Evolutionary conservation across 352 stramenopile genomes (phyloP), one percentile per base, ranked within the genome.

Genomic region (Globisporangium paddicum): DNA sequence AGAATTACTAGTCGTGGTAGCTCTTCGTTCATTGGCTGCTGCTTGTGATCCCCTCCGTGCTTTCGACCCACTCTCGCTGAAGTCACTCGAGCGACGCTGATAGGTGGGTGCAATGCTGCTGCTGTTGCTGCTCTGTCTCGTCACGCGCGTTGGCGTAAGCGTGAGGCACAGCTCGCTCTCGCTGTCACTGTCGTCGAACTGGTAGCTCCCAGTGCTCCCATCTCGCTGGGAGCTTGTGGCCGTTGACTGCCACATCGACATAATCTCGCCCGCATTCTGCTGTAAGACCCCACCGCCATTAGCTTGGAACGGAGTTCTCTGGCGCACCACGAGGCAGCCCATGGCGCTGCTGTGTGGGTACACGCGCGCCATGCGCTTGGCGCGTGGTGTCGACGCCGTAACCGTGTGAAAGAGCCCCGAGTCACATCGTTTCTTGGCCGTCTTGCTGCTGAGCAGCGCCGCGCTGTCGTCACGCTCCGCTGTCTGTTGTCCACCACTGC

Each of bases 341-440:
- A 19, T 35, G 19, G 26, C 46, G 46, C 25, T 56, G 28, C 28
- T 63, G 49, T 63, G 62, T 48, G 62, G 63, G 7, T 67, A 69
- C 59, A 77, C 52, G 49, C 63, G 60, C 30, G 64, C 64, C 11
- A 72, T 58, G 3, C 69, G 56, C 55, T 74, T 75, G 5, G 69
- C 69, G 47, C 72, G 79, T 19, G 77, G 74, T 13, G 74, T 86
- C 3, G 77, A 79, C 13, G 78, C 68, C 21, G 76, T 81, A 19
- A 88, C 75, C 0, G 78, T 86, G 60, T 87, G 75, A 49, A 71
- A 80, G 30, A 75, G 69, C 30, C 69, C 38, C 45, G 44, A 16
- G 0, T 38, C 25, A 3, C 26, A 16, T 26, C 32, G 19, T 14
- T 34, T 38, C 25, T 52, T 37, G 25, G 25, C 26, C 8, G 21